Base-by-base conservation (phyloP, 23 red algal genomes). In the Porphyridium purpureum region DNA sequence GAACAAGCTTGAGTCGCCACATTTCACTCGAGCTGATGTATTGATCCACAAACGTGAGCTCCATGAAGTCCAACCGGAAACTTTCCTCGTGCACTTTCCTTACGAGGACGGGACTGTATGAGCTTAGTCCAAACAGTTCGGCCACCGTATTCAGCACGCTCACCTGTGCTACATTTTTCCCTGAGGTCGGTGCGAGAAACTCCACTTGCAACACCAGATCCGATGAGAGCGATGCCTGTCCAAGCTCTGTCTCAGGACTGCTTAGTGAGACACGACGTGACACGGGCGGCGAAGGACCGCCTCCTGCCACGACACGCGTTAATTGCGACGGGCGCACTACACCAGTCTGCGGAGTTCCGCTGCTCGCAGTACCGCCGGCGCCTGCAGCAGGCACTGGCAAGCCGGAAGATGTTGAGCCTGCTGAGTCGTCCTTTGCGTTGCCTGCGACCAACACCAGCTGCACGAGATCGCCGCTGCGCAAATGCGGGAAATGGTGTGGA, bases 11-110 rank as follows among this genome's bases (percentile, higher is more conserved):
- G 7, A 62, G 57, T 15, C 57, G 7, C 57, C 57, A 62, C 57
- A 62, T 62, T 47, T 62, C 57, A 62, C 57, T 62, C 3, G 57
- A 62, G 7, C 57, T 62, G 2, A 62, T 15, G 44, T 62, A 62
- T 47, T 62, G 57, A 62, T 62, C 44, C 26, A 33, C 35, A 7
- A 62, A 34, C 2, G 44, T 2, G 3, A 62, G 28, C 11, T 62
- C 57, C 14, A 62, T 32, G 35, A 47, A 62, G 30, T 36, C 14
- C 9, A 62, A 1, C 38, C 11, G 38, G 38, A 17, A 11, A 17
- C 17, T 44, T 44, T 44, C 38, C 38, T 44, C 17, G 11, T 11
- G 38, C 11, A 44, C 38, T 44, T 44, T 44, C 38, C 17, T 17
- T 11, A 44, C 38, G 38, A 44, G 17, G 38, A 44, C 11, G 11